Base-by-base conservation (phyloP, 495 filamentous ascomycete genomes). In the Penicillium cosmopolitanum region DNA sequence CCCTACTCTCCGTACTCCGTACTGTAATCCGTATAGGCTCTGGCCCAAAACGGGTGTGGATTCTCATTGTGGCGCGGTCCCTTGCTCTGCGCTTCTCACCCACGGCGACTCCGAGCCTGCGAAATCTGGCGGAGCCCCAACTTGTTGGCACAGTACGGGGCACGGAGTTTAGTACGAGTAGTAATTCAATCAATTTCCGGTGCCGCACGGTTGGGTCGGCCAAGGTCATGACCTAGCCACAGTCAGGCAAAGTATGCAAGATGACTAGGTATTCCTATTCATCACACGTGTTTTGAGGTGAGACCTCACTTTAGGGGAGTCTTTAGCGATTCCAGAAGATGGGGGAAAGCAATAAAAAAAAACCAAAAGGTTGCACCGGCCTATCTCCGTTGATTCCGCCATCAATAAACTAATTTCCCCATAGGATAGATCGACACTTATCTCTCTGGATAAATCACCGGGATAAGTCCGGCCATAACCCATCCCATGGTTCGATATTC, bases 51-150 rank as follows among this genome's bases (percentile, higher is more conserved):
- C 8, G 28, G 36, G 11, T n/a, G 36, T 40, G 12, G 36, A 40
- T 40, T 4, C 15, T 38, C 36, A n/a, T 9, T 40, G 36, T 40
- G 36, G 36, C 36, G 36, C 36, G 36, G 36, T 40, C 36, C 36
- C 28, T 40, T 40, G 36, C 36, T 13, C 36, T 40, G 8, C 28
- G 28, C 36, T n/a, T 12, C 36, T n/a, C 9, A 12, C 15, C 36
- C 11, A 36, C 51, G 46, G 46, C 46, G 46, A 48, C 46, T 13
- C 46, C 46, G 46, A 48, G 46, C 46, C 46, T 48, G 46, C 19
- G 9, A 48, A 23, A 48, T 48, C 18, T 48, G 46, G 46, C 46
- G 42, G 36, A 12, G 19, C 4, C 36, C 10, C 11, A 38, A 38
- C 0, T 38, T n/a, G 28, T 31, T 28, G 25, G 25, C 25, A 7